These are phyloP conservation scores for Chaetoceros muelleri DNA, from an alignment of 108 stramenopile species.

Conservation along the genomic window DNA sequence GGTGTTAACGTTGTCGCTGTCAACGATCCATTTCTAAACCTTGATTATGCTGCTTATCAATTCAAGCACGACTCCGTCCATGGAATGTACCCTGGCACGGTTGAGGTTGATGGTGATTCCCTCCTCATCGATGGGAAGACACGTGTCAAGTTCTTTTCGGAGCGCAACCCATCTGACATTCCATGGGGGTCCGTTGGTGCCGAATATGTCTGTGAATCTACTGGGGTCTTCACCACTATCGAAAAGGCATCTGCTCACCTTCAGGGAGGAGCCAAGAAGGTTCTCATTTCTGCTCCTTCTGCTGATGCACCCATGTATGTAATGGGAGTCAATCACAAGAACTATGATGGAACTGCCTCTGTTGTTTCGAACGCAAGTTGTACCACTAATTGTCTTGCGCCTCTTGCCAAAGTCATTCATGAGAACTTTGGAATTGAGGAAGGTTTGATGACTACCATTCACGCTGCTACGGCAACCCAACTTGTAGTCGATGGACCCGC, in stretches of 20 bases:
- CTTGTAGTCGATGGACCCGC: slow-evolving; percentile 94
- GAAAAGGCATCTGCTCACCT: slow-evolving; percentile 84
- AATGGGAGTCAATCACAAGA: slow-evolving; percentile 93
- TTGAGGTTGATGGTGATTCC: slow-evolving; percentile 68
- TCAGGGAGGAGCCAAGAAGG: slow-evolving; percentile 91
- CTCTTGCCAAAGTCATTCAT: slow-evolving; percentile 95
- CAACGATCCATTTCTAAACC: slow-evolving; percentile 86
- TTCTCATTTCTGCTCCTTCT: slow-evolving; percentile 92
- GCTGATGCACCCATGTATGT: slow-evolving; percentile 97
- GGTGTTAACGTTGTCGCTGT: slow-evolving; percentile 78
- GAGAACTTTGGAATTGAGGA: slow-evolving; percentile 93
- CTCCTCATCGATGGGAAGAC: slow-evolving; percentile 71
- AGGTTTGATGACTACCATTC: slow-evolving; percentile 99
- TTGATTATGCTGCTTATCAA: slow-evolving; percentile 88
- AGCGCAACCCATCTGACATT: slow-evolving; percentile 83
- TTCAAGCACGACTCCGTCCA: slow-evolving; percentile 98
- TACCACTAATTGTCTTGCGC: slow-evolving; percentile 99
- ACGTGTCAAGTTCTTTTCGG: slow-evolving; percentile 74
- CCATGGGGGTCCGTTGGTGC: slow-evolving; percentile 87
- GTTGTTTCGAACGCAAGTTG: slow-evolving; percentile 98
- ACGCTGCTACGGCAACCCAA: slow-evolving; percentile 96
- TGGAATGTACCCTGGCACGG: slow-evolving; percentile 76
- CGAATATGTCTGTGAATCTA: slow-evolving; percentile 90
- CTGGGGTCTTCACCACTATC: slow-evolving; percentile 92
- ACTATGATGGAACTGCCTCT: slow-evolving; percentile 55